Evolutionary conservation across 768 basidiomycete genomes (phyloP).

Genomic region (Russula brevipes): DNA sequence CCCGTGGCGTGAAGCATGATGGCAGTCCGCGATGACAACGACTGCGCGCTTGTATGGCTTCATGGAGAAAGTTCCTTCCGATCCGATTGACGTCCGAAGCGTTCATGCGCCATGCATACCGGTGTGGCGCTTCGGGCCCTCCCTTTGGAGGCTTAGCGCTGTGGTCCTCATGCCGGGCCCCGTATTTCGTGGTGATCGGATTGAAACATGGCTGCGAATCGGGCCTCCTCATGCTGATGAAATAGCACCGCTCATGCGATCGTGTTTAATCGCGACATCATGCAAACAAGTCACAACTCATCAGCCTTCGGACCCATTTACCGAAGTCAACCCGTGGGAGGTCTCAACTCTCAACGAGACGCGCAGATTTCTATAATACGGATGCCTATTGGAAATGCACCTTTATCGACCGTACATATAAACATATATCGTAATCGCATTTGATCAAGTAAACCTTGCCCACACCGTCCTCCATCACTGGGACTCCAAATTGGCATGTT

Average conservation of each 20-base stretch:
- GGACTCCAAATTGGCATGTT: constrained; percentile 10
- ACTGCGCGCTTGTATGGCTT: neutral
- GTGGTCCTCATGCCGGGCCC: neutral
- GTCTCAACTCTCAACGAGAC: too few species aligned
- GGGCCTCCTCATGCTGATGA: too few species aligned
- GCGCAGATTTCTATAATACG: too few species aligned
- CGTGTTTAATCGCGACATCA: neutral
- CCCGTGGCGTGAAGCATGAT: neutral
- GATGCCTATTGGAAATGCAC: too few species aligned
- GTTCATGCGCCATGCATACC: neutral
- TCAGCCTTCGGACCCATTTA: too few species aligned
- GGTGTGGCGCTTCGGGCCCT: neutral
- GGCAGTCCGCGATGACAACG: neutral
- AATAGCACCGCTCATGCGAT: too few species aligned
- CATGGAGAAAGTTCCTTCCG: neutral
- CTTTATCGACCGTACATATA: too few species aligned
- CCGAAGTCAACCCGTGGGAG: too few species aligned
- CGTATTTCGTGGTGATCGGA: neutral
- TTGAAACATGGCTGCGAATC: neutral
- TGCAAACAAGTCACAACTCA: neutral
- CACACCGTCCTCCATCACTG: neutral
- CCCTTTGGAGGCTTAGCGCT: too few species aligned
- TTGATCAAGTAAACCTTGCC: neutral
- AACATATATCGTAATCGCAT: neutral
- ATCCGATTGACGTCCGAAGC: neutral